These are phyloP conservation scores for Rhizopogon vesiculosus DNA, from an alignment of 768 basidiomycete species.

Conservation along the genomic window DNA sequence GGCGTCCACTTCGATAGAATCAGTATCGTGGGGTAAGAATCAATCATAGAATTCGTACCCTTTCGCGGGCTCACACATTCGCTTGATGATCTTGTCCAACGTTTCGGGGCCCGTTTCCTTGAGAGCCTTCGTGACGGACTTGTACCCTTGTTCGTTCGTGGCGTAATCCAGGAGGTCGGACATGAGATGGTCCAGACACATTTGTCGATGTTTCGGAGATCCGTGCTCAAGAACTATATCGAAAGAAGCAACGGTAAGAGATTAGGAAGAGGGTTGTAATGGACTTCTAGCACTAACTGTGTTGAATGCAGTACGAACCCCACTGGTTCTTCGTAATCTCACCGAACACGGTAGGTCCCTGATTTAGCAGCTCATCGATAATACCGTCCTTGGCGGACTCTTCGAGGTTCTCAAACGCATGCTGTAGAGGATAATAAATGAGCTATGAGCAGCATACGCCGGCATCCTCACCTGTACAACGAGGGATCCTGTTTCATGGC, in stretches of 20 bases:
- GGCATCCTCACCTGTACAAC: slow-evolving; percentile 65
- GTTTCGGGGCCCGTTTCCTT: slow-evolving; percentile 82
- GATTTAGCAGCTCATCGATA: slow-evolving; percentile 76
- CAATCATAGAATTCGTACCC: slow-evolving; percentile 38
- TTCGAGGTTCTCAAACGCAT: slow-evolving; percentile 83
- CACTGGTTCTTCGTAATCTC: slow-evolving; percentile 85
- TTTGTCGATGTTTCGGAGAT: slow-evolving; percentile 64
- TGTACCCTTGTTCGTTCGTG: slow-evolving; percentile 82
- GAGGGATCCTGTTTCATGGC: slow-evolving; percentile 86
- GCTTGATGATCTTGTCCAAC: slow-evolving; percentile 65
- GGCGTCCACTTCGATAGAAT: slow-evolving; percentile 47
- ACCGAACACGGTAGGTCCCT: slow-evolving; percentile 60
- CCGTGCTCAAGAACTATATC: slow-evolving; percentile 77
- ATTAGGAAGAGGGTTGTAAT: slow-evolving; percentile 2
- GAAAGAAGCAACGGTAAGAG: neutral
- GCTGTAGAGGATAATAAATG: slow-evolving; percentile 35
- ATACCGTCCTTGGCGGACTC: slow-evolving; percentile 81
- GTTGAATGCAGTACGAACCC: slow-evolving; percentile 86
- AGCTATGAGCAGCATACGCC: neutral
- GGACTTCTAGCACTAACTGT: slow-evolving; percentile 49
- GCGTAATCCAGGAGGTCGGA: slow-evolving; percentile 75
- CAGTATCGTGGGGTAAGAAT: neutral
- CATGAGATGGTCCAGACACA: slow-evolving; percentile 76
- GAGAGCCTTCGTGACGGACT: slow-evolving; percentile 81
- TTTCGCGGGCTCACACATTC: slow-evolving; percentile 85